Percentiles rank a stretch among this genome's conserved stretches.
Evolutionary conservation across 257 asterid genomes (phyloP).

Genomic region (Solanum lycopersicoides): DNA sequence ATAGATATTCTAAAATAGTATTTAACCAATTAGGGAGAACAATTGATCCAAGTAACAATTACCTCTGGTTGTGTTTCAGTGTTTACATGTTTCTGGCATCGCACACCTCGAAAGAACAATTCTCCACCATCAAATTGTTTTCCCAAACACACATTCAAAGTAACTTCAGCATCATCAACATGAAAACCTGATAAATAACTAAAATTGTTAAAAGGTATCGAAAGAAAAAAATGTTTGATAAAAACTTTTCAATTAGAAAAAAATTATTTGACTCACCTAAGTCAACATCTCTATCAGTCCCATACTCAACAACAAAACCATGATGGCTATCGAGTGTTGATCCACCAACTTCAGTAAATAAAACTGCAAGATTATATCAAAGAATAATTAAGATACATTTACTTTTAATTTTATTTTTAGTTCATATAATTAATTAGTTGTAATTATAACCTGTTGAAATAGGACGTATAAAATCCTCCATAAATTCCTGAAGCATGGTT

Average conservation of each 20-base stretch:
- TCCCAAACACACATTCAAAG: conserved; percentile 89
- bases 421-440: background rate
- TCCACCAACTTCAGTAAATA: conserved; percentile 89
- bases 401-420: background rate
- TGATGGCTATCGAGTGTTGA: conserved; percentile 80
- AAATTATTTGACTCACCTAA: conserved; percentile 28
- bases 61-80: conserved; percentile 73
- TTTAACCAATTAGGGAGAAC: background rate
- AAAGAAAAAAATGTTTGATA: background rate
- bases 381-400: background rate
- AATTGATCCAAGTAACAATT: background rate
- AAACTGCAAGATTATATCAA: conserved; percentile 38
- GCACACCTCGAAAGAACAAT: conserved; percentile 80
- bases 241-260: too few species aligned
- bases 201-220: too few species aligned
- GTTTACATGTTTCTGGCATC: conserved; percentile 91
- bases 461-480: conserved; percentile 83
- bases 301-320: conserved; percentile 93
- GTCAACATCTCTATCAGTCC: conserved; percentile 78
- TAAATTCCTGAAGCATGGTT: conserved; percentile 71
- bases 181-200: conserved; percentile 54
- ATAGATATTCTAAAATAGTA: background rate
- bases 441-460: conserved; percentile 46
- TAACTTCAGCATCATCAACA: conserved; percentile 97
- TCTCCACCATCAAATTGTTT: conserved; percentile 88